Conservation (phyloP, 768 basidiomycete species). For the Lenzites betulinus region DNA sequence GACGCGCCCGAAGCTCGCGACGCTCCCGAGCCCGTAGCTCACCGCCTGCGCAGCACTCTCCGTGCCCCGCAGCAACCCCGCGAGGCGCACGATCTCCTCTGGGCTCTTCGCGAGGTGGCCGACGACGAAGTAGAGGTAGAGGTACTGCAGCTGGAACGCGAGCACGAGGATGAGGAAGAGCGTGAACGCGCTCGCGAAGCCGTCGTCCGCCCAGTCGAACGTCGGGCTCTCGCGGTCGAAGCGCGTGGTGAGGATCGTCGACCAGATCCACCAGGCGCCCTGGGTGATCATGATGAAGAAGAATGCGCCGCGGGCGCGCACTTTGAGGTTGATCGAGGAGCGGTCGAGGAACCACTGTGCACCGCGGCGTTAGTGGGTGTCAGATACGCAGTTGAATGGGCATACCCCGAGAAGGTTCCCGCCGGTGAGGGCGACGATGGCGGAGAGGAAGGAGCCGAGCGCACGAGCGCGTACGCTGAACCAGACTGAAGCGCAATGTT, state of each 20-base stretch:
- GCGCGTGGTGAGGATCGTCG: conserved; percentile 16
- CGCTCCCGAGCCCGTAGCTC: conserved; percentile 13
- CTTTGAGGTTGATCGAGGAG: neutral
- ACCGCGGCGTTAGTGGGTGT: neutral
- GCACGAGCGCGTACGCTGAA: conserved; percentile 14
- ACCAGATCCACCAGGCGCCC: conserved; percentile 14
- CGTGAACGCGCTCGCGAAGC: conserved; percentile 10
- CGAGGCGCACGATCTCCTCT: conserved; percentile 15
- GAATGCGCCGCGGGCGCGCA: conserved; percentile 11
- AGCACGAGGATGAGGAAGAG: conserved; percentile 17
- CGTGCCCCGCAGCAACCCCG: conserved; percentile 11
- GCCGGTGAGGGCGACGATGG: conserved; percentile 8
- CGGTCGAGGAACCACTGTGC: conserved; percentile 12
- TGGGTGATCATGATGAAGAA: conserved; percentile 12
- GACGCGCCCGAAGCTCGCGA: conserved; percentile 6
- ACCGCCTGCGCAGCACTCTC: conserved; percentile 16
- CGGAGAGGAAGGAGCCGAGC: conserved; percentile 9
- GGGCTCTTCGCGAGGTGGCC: conserved; percentile 13
- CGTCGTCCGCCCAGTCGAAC: conserved; percentile 13
- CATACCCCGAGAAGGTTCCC: conserved; percentile 11
- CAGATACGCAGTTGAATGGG: neutral
- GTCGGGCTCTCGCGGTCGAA: conserved; percentile 12
- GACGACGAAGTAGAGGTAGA: conserved; percentile 18
- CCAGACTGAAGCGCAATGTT: neutral
- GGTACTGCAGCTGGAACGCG: conserved; percentile 17